Conservation (phyloP, 2,329 filamentous ascomycete genomes). For the Aureobasidium sp. region DNA sequence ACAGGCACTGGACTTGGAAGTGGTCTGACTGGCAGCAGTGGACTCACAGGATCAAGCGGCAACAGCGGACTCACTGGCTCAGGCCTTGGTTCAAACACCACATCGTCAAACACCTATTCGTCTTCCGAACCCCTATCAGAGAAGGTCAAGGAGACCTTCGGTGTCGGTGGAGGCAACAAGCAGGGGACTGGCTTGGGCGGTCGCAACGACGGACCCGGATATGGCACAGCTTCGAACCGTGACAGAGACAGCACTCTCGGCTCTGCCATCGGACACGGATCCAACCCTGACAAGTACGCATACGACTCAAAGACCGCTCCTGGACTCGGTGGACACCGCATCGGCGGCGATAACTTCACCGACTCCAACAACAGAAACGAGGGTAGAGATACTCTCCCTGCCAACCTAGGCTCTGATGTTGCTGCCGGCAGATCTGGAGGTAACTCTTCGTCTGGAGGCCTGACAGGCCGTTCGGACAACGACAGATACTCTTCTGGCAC, state of each 20-base stretch:
- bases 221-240: neutral
- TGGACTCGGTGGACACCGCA: conserved; percentile 5
- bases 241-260: neutral
- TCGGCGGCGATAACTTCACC: conserved; percentile 6
- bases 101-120: neutral
- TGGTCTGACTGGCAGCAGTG: neutral
- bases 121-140: neutral
- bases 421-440: neutral
- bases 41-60: too few relatives aligned
- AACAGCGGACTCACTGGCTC: neutral
- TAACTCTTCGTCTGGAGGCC: neutral
- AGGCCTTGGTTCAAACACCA: neutral
- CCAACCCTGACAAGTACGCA: conserved; percentile 1
- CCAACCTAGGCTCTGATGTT: neutral
- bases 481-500: neutral
- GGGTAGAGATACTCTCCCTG: neutral
- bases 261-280: conserved; percentile 1
- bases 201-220: neutral
- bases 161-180: neutral
- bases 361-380: conserved; percentile 4
- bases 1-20: neutral
- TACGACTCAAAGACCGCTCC: conserved; percentile 3
- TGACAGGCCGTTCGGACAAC: neutral
- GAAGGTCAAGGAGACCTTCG: neutral
- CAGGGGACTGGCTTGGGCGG: neutral